Evolutionary conservation across 257 asterid species (phyloP).

Genomic region (Prunella vulgaris): DNA sequence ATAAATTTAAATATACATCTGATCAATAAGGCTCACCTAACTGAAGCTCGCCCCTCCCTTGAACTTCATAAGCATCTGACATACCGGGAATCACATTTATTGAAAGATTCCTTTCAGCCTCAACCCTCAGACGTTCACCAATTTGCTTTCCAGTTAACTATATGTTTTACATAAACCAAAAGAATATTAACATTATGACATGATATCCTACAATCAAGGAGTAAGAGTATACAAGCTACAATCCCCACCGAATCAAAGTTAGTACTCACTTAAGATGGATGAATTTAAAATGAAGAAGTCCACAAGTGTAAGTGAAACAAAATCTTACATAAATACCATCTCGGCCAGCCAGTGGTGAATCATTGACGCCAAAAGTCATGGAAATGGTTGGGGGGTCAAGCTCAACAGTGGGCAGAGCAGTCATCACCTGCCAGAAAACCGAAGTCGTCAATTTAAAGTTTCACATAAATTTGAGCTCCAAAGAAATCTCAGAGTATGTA

Average conservation of each 20-base stretch:
- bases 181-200: slow-evolving; percentile 16
- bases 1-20: slow-evolving; percentile 14
- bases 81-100: slow-evolving; percentile 83
- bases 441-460: slow-evolving; percentile 20
- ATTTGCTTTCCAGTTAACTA: slow-evolving; percentile 97
- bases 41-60: slow-evolving; percentile 99
- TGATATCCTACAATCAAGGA: slow-evolving; percentile 1
- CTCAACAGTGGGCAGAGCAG: slow-evolving; percentile 84
- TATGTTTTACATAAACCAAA: slow-evolving; percentile 21
- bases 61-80: slow-evolving; percentile 96
- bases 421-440: slow-evolving; percentile 56
- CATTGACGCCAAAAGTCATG: slow-evolving; percentile 98
- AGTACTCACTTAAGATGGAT: slow-evolving; percentile 8
- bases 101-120: slow-evolving; percentile 95
- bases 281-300: not conserved
- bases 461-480: slow-evolving; percentile 10
- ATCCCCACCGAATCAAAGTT: slow-evolving; percentile 5
- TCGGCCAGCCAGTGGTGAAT: slow-evolving; percentile 96
- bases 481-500: not conserved
- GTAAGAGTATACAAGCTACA: slow-evolving; percentile 4
- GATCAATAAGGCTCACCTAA: slow-evolving; percentile 53
- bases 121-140: slow-evolving; percentile 89
- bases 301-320: not conserved
- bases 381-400: slow-evolving; percentile 99
- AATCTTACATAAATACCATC: slow-evolving; percentile 87